Evolutionary conservation across 768 basidiomycete genomes (phyloP).

Genomic region (Hysterangium stoloniferum): DNA sequence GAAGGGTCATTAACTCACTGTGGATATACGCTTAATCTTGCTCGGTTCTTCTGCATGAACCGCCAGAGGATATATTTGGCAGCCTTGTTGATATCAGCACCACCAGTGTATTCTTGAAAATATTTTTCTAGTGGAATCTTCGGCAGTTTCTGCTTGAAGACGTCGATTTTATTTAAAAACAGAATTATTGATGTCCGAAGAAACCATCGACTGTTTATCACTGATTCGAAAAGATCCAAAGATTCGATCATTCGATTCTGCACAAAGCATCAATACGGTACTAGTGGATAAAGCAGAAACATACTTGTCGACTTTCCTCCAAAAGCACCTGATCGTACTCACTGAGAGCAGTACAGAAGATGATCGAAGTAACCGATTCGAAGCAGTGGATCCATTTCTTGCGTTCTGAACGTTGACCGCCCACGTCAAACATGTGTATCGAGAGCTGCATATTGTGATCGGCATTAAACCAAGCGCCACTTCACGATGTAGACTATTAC

Average conservation of each 20-base stretch:
- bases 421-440: constrained; percentile 72
- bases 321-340: constrained; percentile 71
- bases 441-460: constrained; percentile 1
- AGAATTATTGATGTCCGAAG: constrained; percentile 29
- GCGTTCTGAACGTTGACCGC: constrained; percentile 72
- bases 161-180: constrained; percentile 66
- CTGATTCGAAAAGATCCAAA: constrained; percentile 64
- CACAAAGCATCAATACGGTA: background rate
- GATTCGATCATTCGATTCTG: constrained; percentile 40
- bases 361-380: constrained; percentile 73
- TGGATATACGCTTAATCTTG: constrained; percentile 80
- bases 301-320: constrained; percentile 39
- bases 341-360: constrained; percentile 67
- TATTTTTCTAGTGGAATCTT: constrained; percentile 69
- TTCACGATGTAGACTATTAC: constrained; percentile 5
- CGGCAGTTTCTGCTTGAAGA: constrained; percentile 62
- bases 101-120: constrained; percentile 87
- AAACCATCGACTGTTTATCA: constrained; percentile 80
- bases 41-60: constrained; percentile 88
- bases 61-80: constrained; percentile 93
- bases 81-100: constrained; percentile 86
- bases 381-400: constrained; percentile 82
- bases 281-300: constrained; percentile 1
- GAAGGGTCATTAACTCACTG: constrained; percentile 46
- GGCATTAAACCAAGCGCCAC: background rate